Conservation (phyloP, 176 grass and related monocot genomes). For the Tuctoria greenei region DNA sequence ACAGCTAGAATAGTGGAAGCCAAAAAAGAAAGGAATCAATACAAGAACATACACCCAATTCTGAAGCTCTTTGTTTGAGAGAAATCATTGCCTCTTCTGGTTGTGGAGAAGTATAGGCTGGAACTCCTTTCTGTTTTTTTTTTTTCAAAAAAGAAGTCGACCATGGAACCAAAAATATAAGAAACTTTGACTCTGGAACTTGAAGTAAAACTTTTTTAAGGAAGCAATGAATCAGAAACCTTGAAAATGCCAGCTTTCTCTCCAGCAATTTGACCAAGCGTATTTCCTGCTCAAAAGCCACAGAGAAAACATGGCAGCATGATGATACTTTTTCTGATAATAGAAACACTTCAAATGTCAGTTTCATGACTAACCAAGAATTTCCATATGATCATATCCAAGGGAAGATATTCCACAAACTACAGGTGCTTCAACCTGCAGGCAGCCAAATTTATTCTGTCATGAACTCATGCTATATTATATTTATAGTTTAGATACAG, state of each 20-base stretch:
- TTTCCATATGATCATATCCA: slow-evolving; percentile 91
- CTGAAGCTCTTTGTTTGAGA: slow-evolving; percentile 69
- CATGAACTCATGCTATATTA: slow-evolving; percentile 25
- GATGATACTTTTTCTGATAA: slow-evolving; percentile 27
- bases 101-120: slow-evolving; percentile 74
- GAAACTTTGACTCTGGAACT: neutral
- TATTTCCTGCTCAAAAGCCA: slow-evolving; percentile 58
- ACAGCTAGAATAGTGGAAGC: slow-evolving; percentile 7
- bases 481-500: slow-evolving; percentile 10
- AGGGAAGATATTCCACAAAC: slow-evolving; percentile 90
- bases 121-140: slow-evolving; percentile 73
- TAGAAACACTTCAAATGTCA: neutral
- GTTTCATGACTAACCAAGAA: slow-evolving; percentile 72
- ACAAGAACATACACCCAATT: slow-evolving; percentile 76
- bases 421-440: slow-evolving; percentile 74
- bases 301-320: slow-evolving; percentile 14
- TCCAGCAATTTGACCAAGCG: slow-evolving; percentile 69
- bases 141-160: slow-evolving; percentile 25
- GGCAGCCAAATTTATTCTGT: slow-evolving; percentile 38
- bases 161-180: too few species aligned
- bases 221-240: slow-evolving; percentile 39
- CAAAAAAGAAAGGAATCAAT: neutral
- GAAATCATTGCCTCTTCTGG: slow-evolving; percentile 78
- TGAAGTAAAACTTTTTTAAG: slow-evolving; percentile 7
- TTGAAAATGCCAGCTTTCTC: slow-evolving; percentile 91